Evolutionary conservation across 345 rosid genomes (phyloP).

Genomic region (Lumnitzera racemosa): DNA sequence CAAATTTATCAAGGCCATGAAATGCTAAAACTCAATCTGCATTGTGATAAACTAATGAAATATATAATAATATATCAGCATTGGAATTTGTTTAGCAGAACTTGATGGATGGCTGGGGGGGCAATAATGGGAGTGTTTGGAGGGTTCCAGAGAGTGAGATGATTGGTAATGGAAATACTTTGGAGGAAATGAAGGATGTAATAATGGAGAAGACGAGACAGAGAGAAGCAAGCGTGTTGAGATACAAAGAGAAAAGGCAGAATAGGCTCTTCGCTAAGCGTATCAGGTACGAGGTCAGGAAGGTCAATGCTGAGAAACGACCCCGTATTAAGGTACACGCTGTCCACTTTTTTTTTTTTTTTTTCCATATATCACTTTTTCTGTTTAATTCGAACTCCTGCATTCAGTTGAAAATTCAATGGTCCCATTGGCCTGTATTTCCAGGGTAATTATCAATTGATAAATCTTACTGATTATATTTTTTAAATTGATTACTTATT

Average conservation of each 20-base stretch:
- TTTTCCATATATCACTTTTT: background rate
- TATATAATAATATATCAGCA: background rate
- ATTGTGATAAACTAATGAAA: background rate
- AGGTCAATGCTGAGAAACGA: slow-evolving; percentile 92
- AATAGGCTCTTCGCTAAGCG: slow-evolving; percentile 78
- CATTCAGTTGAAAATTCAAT: background rate
- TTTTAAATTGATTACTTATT: too few species aligned
- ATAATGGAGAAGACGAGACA: slow-evolving; percentile 35
- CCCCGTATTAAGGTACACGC: slow-evolving; percentile 67
- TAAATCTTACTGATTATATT: too few species aligned
- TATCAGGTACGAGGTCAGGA: slow-evolving; percentile 82
- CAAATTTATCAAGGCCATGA: too few species aligned
- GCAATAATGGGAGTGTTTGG: slow-evolving; percentile 27
- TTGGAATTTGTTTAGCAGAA: slow-evolving; percentile 21
- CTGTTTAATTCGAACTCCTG: background rate
- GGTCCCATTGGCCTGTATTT: background rate
- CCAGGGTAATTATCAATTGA: background rate
- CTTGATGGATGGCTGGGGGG: slow-evolving; percentile 16
- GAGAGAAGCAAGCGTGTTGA: slow-evolving; percentile 82
- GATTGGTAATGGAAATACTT: background rate
- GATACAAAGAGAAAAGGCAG: slow-evolving; percentile 89
- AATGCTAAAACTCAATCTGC: background rate
- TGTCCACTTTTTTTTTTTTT: background rate
- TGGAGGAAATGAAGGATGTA: slow-evolving; percentile 10
- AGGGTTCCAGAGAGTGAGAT: slow-evolving; percentile 36